Base-by-base conservation (phyloP, 164 flowering plant genomes). In the Brasenia schreberi region DNA sequence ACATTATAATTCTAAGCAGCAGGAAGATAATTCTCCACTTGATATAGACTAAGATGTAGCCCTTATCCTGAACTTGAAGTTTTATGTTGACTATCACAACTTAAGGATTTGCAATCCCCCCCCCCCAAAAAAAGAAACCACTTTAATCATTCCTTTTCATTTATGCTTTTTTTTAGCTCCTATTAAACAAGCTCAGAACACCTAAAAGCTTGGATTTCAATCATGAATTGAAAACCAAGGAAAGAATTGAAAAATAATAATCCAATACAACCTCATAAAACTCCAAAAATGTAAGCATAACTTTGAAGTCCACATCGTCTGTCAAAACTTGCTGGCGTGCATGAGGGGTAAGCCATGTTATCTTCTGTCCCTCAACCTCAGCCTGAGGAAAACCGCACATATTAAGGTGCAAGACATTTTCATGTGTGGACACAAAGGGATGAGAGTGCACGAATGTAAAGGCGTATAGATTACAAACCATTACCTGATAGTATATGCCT, bases 401-500 rank as follows among this genome's bases (percentile, higher is more conserved):
- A n/a, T n/a, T 2, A 23, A 23, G 27, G 27, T 23, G 27, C n/a
- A 5, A 53, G 43, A 52, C 19, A 65, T 18, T 43, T 60, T 5
- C 5, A 19, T 42, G 17, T 43, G 27, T 0, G 27, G 27, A 23
- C 27, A 33, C 18, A 33, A 5, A 60, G 23, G 62, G 1, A 23
- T 23, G 27, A 23, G 27, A 23, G 27, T 23, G 27, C 27, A 23
- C 27, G 27, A 23, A 23, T 23, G 27, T 23, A 23, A 23, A 23
- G 27, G 27, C 2, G 27, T 0, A 23, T 23, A 23, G 27, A 23
- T 23, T 23, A 23, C 2, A 23, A 23, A 23, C 27, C 27, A 43
- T 58, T 80, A 91, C 98, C 92, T 94, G 92, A 62, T 91, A 91
- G 79, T 91, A 94, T 71, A 88, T 85, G 67, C 97, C 98, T 75